phyloP scores from a whole-genome alignment of 495 filamentous ascomycete species.

The Pyrenopolyporus hunteri region DNA sequence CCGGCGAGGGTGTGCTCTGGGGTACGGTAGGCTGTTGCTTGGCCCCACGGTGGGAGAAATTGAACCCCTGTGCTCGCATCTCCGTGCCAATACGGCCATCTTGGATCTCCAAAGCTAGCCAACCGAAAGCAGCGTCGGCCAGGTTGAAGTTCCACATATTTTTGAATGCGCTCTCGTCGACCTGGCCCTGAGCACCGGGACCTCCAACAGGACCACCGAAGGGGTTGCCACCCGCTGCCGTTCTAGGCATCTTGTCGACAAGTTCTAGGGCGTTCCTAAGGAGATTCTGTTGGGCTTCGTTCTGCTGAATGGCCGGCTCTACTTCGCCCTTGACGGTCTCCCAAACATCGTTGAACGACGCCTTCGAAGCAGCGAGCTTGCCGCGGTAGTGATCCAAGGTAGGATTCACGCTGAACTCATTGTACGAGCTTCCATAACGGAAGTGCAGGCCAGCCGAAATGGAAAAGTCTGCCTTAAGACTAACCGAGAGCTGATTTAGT shows the following conservation, averaged over 20 bases:
- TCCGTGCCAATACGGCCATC: conserved; percentile 94
- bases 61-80: conserved; percentile 98
- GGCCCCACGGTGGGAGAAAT: conserved; percentile 89
- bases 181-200: conserved; percentile 75
- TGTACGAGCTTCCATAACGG: conserved; percentile 98
- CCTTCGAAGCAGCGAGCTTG: conserved; percentile 98
- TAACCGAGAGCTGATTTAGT: conserved; percentile 96
- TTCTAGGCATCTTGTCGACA: conserved; percentile 93
- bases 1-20: conserved; percentile 44
- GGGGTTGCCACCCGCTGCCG: conserved; percentile 93
- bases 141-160: conserved; percentile 99
- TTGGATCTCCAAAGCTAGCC: conserved; percentile 92
- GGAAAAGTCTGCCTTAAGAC: conserved; percentile 97
- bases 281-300: conserved; percentile 88
- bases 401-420: conserved; percentile 99
- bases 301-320: conserved; percentile 87
- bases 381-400: conserved; percentile 98
- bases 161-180: conserved; percentile 99
- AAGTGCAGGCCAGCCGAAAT: conserved; percentile 98
- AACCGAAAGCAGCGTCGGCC: conserved; percentile 96
- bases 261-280: conserved; percentile 88
- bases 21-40: conserved; percentile 56
- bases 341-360: conserved; percentile 99
- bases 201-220: conserved; percentile 87
- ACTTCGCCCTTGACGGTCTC: conserved; percentile 97